Evolutionary conservation across 345 rosid genomes (phyloP).

Genomic region (Raphanus raphanistrum): DNA sequence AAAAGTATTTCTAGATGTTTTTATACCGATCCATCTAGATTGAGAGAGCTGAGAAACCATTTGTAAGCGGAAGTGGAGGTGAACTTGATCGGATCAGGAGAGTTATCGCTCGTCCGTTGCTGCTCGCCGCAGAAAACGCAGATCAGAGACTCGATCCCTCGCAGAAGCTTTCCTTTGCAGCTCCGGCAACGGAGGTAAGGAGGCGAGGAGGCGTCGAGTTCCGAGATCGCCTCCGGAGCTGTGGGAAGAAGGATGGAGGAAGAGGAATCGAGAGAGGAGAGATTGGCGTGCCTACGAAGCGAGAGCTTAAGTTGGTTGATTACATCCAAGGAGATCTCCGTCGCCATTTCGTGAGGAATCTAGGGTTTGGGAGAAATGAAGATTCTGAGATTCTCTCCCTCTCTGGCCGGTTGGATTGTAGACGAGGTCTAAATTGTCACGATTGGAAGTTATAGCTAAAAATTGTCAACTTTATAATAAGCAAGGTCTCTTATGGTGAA

Average conservation of each 20-base stretch:
- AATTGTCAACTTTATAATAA: neutral
- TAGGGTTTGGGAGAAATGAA: neutral
- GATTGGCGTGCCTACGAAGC: constrained; percentile 58
- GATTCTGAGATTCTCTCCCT: constrained; percentile 1
- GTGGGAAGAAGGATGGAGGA: constrained; percentile 50
- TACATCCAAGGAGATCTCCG: constrained; percentile 56
- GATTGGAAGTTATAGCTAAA: neutral
- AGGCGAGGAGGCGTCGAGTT: constrained; percentile 52
- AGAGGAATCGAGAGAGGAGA: constrained; percentile 49
- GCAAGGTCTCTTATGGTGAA: neutral
- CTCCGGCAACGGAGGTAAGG: constrained; percentile 21
- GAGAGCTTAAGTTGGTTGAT: constrained; percentile 59
- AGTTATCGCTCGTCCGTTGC: constrained; percentile 40
- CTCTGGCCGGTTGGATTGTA: neutral
- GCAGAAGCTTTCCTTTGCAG: constrained; percentile 66
- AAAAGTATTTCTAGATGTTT: neutral
- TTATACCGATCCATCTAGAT: constrained; percentile 70
- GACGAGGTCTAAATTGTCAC: neutral
- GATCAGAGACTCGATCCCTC: constrained; percentile 57
- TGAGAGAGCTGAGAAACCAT: constrained; percentile 66
- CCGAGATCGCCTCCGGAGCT: constrained; percentile 47
- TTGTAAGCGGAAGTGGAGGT: constrained; percentile 57
- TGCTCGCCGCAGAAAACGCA: constrained; percentile 80
- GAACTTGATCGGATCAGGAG: constrained; percentile 69
- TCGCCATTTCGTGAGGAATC: constrained; percentile 46